These are phyloP conservation scores for Aschersonia sp. DNA, from an alignment of 2,329 filamentous ascomycete genomes.

Conservation along the genomic window DNA sequence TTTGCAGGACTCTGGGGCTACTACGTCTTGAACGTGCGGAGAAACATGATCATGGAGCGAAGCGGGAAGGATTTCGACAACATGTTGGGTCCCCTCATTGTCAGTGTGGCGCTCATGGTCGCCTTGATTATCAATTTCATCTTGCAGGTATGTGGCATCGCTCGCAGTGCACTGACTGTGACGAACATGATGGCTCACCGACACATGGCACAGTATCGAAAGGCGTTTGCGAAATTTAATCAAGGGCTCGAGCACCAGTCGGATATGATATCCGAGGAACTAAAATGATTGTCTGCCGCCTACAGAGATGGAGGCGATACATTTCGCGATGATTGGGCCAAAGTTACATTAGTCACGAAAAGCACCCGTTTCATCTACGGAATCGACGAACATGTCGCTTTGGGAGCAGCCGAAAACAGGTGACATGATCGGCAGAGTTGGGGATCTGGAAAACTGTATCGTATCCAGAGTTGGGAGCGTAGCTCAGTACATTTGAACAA, in stretches of 20 bases:
- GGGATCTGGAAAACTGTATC: no score
- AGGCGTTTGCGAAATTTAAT: constrained; percentile 15
- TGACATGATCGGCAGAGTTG: no score
- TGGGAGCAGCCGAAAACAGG: no score
- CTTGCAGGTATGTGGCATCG: constrained; percentile 52
- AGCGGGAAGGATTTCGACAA: constrained; percentile 93
- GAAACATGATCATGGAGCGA: constrained; percentile 65
- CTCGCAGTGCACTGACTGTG: no score
- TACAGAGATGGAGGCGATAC: no score
- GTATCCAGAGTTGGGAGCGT: no score
- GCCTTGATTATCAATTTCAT: constrained; percentile 78
- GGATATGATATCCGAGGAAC: constrained; percentile 12
- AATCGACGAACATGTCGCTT: no score
- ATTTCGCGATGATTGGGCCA: no score
- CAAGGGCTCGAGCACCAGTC: constrained; percentile 4
- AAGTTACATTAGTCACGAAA: no score
- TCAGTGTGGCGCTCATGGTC: constrained; percentile 63
- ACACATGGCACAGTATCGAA: constrained; percentile 13
- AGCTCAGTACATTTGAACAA: no score
- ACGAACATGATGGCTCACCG: no score
- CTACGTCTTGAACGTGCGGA: constrained; percentile 60
- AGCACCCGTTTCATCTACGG: no score
- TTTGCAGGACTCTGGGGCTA: constrained; percentile 85
- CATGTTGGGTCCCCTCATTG: constrained; percentile 66
- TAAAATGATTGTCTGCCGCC: constrained; percentile 8